Evolutionary conservation across 1,139 yeast species (phyloP).

Genomic region (Chernovozyma aurita): DNA sequence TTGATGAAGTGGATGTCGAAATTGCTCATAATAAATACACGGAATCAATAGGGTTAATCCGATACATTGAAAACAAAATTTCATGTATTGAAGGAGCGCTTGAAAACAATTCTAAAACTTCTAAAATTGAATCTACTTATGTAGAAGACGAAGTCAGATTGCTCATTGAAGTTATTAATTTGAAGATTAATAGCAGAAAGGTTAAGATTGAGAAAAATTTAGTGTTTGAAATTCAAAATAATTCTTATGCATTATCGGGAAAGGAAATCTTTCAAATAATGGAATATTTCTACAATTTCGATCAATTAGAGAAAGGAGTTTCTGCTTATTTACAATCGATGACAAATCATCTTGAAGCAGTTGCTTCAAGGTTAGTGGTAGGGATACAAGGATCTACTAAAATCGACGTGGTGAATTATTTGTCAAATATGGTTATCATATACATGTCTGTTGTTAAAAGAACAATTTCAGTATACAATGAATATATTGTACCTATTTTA

Average conservation of each 20-base stretch:
- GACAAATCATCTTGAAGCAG: conserved; percentile 28
- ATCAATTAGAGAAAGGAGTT: conserved; percentile 36
- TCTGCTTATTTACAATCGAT: conserved; percentile 34
- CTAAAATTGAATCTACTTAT: conserved; percentile 5
- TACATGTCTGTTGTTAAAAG: conserved; percentile 36
- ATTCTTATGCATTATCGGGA: conserved; percentile 27
- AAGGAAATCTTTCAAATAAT: conserved; percentile 31
- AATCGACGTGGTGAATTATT: conserved; percentile 41
- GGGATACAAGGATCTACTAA: conserved; percentile 45
- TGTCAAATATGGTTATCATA: conserved; percentile 41
- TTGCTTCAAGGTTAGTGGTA: conserved; percentile 34
- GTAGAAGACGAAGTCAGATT: conserved; percentile 30
- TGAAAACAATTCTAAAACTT: conserved; percentile 6
- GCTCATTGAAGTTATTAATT: conserved; percentile 38
- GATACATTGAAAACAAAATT: conserved; percentile 37
- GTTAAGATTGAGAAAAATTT: conserved; percentile 35
- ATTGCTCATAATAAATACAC: conserved; percentile 58
- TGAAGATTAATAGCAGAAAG: conserved; percentile 36
- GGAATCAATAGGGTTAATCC: conserved; percentile 51
- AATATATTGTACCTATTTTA: conserved; percentile 31
- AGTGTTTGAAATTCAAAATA: conserved; percentile 35
- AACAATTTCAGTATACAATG: conserved; percentile 31
- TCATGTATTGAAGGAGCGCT: conserved; percentile 18
- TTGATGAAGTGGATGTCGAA: conserved; percentile 64
- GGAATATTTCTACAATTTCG: conserved; percentile 33